These are phyloP conservation scores for Aethionema arabicum DNA, from an alignment of 345 rosid genomes.

Conservation along the genomic window DNA sequence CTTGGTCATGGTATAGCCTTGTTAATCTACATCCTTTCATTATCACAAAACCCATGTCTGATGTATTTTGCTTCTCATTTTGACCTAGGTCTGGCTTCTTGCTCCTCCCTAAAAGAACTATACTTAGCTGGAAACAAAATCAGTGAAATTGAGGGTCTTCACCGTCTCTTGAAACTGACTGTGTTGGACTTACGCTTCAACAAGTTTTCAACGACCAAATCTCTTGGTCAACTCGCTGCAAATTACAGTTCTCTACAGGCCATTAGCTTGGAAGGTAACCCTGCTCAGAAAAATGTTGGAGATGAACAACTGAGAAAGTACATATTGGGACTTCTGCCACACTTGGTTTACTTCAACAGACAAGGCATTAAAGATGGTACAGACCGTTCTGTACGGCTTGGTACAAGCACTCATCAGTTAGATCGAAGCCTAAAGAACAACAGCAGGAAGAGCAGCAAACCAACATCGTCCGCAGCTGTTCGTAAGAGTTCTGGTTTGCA, in stretches of 20 bases:
- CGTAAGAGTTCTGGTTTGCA: constrained; percentile 51
- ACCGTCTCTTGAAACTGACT: constrained; percentile 78
- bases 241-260: constrained; percentile 92
- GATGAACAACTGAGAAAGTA: constrained; percentile 87
- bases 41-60: constrained; percentile 12
- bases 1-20: constrained; percentile 83
- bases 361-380: constrained; percentile 75
- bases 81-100: constrained; percentile 78
- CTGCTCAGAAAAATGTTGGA: constrained; percentile 95
- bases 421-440: constrained; percentile 58
- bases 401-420: constrained; percentile 54
- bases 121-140: constrained; percentile 93
- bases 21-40: constrained; percentile 6
- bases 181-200: constrained; percentile 88
- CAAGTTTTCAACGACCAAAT: constrained; percentile 81
- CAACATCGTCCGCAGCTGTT: constrained; percentile 49
- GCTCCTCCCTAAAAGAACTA: constrained; percentile 90
- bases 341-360: constrained; percentile 72
- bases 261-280: constrained; percentile 94
- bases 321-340: constrained; percentile 79
- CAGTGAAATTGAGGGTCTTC: constrained; percentile 95
- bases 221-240: constrained; percentile 95
- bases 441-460: constrained; percentile 50
- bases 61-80: constrained; percentile 7
- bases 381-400: constrained; percentile 51